phyloP scores from a whole-genome alignment of 192 early-diverging fungal species.

The Helicostylum pulchrum region DNA sequence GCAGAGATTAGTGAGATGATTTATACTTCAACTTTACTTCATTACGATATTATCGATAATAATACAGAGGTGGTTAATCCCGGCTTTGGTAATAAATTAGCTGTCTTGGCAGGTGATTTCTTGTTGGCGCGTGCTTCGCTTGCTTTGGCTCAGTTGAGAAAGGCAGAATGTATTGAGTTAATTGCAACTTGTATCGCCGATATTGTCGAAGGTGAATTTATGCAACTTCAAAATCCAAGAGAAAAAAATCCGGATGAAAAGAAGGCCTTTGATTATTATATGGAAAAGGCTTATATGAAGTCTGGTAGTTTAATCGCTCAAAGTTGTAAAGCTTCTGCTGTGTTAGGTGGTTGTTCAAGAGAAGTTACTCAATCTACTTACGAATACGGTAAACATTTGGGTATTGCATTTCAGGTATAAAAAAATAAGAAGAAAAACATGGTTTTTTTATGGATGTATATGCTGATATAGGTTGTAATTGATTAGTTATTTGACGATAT shows the following conservation, averaged over 20 bases:
- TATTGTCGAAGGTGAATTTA: slow-evolving; percentile 96
- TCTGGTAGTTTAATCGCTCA: slow-evolving; percentile 94
- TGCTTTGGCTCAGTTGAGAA: slow-evolving; percentile 81
- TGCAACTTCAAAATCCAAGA: slow-evolving; percentile 82
- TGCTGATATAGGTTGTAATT: neutral
- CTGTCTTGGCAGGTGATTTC: slow-evolving; percentile 91
- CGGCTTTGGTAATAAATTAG: slow-evolving; percentile 96
- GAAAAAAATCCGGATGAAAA: slow-evolving; percentile 36
- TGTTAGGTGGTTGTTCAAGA: slow-evolving; percentile 73
- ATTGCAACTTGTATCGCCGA: slow-evolving; percentile 90
- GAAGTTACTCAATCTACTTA: slow-evolving; percentile 78
- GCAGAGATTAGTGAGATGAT: slow-evolving; percentile 99
- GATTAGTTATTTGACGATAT: slow-evolving; percentile 82
- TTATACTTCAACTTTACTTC: slow-evolving; percentile 92
- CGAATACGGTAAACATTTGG: slow-evolving; percentile 81
- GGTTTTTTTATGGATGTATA: neutral
- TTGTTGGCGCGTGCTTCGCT: slow-evolving; percentile 88
- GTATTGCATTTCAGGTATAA: slow-evolving; percentile 88
- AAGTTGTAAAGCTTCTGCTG: slow-evolving; percentile 81
- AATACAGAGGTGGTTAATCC: slow-evolving; percentile 74
- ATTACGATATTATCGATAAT: slow-evolving; percentile 85
- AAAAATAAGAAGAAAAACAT: neutral
- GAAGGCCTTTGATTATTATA: slow-evolving; percentile 83
- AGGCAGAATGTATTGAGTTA: slow-evolving; percentile 90
- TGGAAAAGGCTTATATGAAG: slow-evolving; percentile 96